Base-by-base conservation (phyloP, 2,329 filamentous ascomycete species). In the Tolypocladium ophioglossoides region DNA sequence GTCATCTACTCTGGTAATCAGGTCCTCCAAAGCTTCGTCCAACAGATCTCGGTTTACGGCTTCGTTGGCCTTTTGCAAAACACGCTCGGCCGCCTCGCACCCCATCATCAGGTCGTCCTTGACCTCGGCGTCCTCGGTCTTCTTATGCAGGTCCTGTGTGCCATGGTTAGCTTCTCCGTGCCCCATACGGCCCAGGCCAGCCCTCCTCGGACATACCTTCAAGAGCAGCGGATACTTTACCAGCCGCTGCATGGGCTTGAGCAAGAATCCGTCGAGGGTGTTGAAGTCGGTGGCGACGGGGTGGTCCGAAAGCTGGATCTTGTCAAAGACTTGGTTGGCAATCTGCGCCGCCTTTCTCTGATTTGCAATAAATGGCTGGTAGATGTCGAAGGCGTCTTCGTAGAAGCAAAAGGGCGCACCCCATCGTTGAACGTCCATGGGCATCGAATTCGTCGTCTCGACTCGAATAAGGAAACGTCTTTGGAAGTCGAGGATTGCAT, bases 311-410 rank as follows among this genome's bases (percentile, higher is more conserved):
- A 81, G 73, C 60, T 82, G 81, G 52, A 97, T 89, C 68, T 94
- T 95, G 63, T 94, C 87, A 68, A 95, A 96, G 56, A 92, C 86
- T 56, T 85, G 80, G 61, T 88, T 84, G 16, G 91, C 91, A n/a
- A 89, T 82, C 61, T 86, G 82, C 52, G 92, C 91, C 55, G 92
- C 95, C 66, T 90, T 91, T 61, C 89, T 85, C 72, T 96, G 92
- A 66, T 99, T 99, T 37, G 94, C 90, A 62, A 97, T 97, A 64
- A 97, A 99, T 2, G 91, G 91, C 64, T 96, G 89, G 68, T 99
- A 99, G 56, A 96, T 91, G 58, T 86, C 84, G 69, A 99, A 96
- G 0, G 85, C 83, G 56, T 94, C 89, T 67, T 94, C 89, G 66
- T 92, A 91, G 16, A 84, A 77, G 16, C 87, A 80, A 66, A 97